Conservation (phyloP, 331 rosid species). For the Erythrophleum ivorense region DNA sequence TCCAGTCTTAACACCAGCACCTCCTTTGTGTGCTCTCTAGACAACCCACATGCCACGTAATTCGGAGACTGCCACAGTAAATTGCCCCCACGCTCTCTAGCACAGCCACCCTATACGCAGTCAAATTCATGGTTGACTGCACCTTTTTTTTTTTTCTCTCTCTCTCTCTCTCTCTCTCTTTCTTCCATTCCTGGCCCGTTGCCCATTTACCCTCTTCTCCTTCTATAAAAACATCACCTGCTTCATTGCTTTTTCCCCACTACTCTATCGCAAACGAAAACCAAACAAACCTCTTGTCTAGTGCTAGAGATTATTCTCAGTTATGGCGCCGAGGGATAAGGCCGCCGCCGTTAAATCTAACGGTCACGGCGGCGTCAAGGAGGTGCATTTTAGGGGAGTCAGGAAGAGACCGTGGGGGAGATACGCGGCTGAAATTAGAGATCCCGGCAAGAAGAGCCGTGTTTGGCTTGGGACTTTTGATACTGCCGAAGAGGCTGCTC, state of each 20-base stretch:
- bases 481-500: constrained; percentile 93
- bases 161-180: constrained; percentile 11
- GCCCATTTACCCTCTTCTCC: not conserved
- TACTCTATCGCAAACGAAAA: not conserved
- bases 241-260: constrained; percentile 1
- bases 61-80: constrained; percentile 44
- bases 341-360: constrained; percentile 32
- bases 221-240: constrained; percentile 50
- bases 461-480: constrained; percentile 99
- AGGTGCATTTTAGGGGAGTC: constrained; percentile 93
- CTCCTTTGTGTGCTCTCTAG: constrained; percentile 41
- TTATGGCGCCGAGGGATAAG: constrained; percentile 86
- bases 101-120: constrained; percentile 55
- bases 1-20: no score
- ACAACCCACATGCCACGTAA: constrained; percentile 81
- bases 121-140: constrained; percentile 71
- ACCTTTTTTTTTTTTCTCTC: not conserved
- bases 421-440: constrained; percentile 97
- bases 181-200: constrained; percentile 4
- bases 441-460: constrained; percentile 95
- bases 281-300: not conserved
- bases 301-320: not conserved
- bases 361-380: constrained; percentile 52
- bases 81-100: constrained; percentile 44
- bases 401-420: constrained; percentile 99